Conservation (phyloP, 208 protist species). For the Naegleria gruberi region DNA sequence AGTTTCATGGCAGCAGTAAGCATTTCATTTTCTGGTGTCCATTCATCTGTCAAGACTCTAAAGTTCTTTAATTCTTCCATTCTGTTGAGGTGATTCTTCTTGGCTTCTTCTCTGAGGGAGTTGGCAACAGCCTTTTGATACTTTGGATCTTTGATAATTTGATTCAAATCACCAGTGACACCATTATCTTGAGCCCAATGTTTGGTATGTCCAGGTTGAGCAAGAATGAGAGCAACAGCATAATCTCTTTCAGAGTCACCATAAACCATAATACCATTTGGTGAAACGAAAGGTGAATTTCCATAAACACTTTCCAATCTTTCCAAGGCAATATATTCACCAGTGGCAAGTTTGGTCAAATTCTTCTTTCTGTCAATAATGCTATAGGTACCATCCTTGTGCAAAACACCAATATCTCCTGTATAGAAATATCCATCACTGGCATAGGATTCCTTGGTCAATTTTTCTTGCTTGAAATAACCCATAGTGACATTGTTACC, state of each 20-base stretch:
- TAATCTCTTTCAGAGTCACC: background rate
- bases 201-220: background rate
- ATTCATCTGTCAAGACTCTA: background rate
- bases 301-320: slow-evolving; percentile 21
- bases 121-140: background rate
- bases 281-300: background rate
- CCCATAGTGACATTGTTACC: slow-evolving; percentile 53
- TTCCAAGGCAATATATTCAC: slow-evolving; percentile 38
- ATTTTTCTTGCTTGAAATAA: slow-evolving; percentile 50
- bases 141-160: background rate
- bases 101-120: background rate
- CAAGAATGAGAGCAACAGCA: background rate
- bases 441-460: slow-evolving; percentile 41
- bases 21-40: background rate
- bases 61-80: slow-evolving; percentile 4
- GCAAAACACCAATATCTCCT: slow-evolving; percentile 31
- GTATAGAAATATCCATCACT: slow-evolving; percentile 51
- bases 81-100: background rate
- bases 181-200: background rate
- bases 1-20: slow-evolving; percentile 17
- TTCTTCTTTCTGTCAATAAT: slow-evolving; percentile 41
- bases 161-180: background rate
- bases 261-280: slow-evolving; percentile 14
- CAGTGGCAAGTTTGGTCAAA: slow-evolving; percentile 35
- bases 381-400: background rate